Conservation (phyloP, 768 basidiomycete species). For the Serendipita sp. region DNA sequence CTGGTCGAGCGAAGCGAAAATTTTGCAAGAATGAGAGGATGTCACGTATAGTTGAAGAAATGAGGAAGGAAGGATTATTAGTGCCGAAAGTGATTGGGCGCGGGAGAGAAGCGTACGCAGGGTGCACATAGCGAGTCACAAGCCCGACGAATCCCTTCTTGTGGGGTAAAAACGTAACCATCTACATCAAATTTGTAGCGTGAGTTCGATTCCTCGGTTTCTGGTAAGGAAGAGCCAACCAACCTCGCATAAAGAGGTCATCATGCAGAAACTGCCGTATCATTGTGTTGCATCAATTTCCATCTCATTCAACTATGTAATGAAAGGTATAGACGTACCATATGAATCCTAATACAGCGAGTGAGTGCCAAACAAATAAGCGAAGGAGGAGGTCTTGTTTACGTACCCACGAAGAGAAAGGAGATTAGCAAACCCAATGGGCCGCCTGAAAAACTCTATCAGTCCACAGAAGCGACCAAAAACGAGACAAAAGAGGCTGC, state of each 20-base stretch:
- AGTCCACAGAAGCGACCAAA: background rate
- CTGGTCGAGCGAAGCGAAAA: background rate
- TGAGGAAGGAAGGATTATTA: too few species aligned
- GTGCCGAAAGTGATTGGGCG: background rate
- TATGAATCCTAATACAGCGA: background rate
- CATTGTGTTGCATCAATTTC: too few species aligned
- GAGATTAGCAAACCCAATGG: background rate
- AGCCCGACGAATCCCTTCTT: slow-evolving; percentile 6
- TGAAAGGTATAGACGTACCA: too few species aligned
- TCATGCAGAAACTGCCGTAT: slow-evolving; percentile 6
- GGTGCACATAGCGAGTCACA: background rate
- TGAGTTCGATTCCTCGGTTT: too few species aligned
- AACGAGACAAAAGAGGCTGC: too few species aligned
- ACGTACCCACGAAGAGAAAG: background rate
- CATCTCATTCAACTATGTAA: too few species aligned
- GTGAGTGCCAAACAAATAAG: background rate
- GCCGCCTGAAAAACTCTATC: background rate
- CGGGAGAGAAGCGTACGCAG: background rate
- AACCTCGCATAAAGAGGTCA: background rate
- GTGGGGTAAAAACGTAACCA: background rate
- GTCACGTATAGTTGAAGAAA: too few species aligned
- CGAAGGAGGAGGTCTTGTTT: background rate
- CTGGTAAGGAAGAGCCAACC: too few species aligned
- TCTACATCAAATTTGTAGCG: background rate
- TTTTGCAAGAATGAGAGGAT: too few species aligned